Conservation (phyloP, 176 grass and related monocot species). For the Triticum urartu region DNA sequence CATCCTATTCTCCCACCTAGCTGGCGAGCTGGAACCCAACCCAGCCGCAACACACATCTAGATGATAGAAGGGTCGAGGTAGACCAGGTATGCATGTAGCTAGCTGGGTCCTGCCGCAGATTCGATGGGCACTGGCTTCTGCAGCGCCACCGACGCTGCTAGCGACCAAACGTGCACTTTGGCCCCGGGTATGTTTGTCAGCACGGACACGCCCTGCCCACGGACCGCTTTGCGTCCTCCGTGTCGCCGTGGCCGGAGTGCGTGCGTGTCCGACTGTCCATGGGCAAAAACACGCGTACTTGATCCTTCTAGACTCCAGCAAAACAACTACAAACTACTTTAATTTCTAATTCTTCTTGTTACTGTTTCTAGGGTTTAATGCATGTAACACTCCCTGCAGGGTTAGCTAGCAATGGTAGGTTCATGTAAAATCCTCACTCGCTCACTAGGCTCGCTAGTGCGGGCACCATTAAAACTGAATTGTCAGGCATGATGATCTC, state of each 20-base stretch:
- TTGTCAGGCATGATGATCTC: conserved; percentile 17
- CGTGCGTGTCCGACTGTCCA: no score
- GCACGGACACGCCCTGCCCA: neutral
- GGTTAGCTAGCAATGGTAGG: no score
- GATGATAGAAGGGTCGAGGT: no score
- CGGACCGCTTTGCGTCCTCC: neutral
- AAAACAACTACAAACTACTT: neutral
- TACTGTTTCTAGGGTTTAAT: neutral
- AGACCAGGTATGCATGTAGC: neutral
- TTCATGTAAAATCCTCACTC: neutral
- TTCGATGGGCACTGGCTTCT: neutral
- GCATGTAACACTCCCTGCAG: no score
- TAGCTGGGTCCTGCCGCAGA: neutral
- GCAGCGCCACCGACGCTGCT: conserved; percentile 12
- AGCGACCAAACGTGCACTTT: conserved; percentile 45
- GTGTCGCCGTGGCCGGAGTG: neutral
- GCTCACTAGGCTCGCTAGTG: conserved; percentile 1
- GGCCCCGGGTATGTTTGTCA: neutral
- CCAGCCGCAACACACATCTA: no score
- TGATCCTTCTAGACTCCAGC: neutral
- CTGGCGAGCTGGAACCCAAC: neutral
- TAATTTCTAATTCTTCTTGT: neutral
- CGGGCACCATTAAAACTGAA: conserved; percentile 50
- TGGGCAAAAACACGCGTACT: no score
- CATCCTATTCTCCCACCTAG: neutral